Conservation (phyloP, 2,329 filamentous ascomycete species). For the Mariannaea sp. region DNA sequence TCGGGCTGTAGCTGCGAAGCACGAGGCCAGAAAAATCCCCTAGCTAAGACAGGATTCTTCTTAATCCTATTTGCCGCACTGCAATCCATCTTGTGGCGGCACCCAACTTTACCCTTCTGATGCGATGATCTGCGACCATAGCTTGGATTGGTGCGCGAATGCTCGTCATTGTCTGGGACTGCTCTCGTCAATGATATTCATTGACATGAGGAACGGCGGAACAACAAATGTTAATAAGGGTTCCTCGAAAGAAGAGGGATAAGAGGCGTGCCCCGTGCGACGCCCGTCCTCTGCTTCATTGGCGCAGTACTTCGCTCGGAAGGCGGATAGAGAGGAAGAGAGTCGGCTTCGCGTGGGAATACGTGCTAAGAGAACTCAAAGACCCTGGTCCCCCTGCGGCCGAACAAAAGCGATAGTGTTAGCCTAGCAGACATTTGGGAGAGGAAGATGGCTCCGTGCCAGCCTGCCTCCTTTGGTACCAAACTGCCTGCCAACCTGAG, state of each 20-base stretch:
- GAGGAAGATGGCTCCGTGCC: constrained; percentile 21
- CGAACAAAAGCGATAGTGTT: constrained; percentile 20
- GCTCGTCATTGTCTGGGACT: constrained; percentile 24
- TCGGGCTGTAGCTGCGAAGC: background rate
- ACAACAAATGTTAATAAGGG: constrained; percentile 22
- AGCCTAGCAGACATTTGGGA: constrained; percentile 9
- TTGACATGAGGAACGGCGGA: constrained; percentile 15
- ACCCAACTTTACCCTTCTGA: constrained; percentile 8
- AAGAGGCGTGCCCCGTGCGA: constrained; percentile 18
- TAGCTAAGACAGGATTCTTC: background rate
- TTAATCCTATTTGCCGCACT: constrained; percentile 4
- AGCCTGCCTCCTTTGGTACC: too few species aligned
- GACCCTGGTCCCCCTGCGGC: constrained; percentile 16
- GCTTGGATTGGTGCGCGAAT: constrained; percentile 23
- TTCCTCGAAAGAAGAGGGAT: constrained; percentile 14
- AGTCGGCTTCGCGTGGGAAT: constrained; percentile 14
- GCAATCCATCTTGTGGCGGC: constrained; percentile 1
- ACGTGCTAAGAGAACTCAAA: constrained; percentile 9
- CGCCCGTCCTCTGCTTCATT: constrained; percentile 1
- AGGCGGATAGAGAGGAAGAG: background rate
- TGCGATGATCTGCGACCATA: constrained; percentile 28
- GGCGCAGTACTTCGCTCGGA: background rate
- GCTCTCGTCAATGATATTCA: constrained; percentile 14
- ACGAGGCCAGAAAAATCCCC: constrained; percentile 1
- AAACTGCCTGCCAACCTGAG: background rate